Evolutionary conservation across 345 rosid species (phyloP), one percentile per base, ranked within the genome.

Genomic region (Corymbia maculata): DNA sequence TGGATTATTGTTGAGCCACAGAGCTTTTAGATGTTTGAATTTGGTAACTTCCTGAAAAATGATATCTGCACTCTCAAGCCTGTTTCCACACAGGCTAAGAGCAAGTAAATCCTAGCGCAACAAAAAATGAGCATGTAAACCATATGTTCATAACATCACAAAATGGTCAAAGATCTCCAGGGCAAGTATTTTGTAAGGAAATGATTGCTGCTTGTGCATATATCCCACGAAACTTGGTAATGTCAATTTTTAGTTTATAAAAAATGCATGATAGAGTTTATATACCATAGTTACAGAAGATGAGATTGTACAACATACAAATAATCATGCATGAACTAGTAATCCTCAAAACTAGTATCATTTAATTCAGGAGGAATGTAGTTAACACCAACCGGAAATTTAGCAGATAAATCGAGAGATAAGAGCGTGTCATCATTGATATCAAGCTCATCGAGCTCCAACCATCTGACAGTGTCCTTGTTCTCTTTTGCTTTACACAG

Each of bases 1-100:
- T 61, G 98, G 97, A 90, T 97, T 96, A 87, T 95, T 92, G 92
- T 96, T 97, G 85, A 97, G 91, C 99, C 99, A 97, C 86, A 96
- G 91, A 45, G 95, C 99, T 92, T 90, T 95, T 85, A 96, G 93
- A 86, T 93, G 94, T 91, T 94, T 94, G 80, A 96, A 93, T 88
- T 95, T 94, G 49, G 86, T 88, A 90, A 95, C 94, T 94, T 97
- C 98, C 88, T 89, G 93, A 87, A 94, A 87, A 51, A 95, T 88
- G 84, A 90, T 86, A 86, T 95, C 96, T 26, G 49, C 92, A 51
- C 88, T 94, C 92, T 93, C 91, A 3, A 97, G 93, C 91, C 94
- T 94, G 95, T 97, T 97, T 85, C 94, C 97, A 24, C 92, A 91
- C 87, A 97, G 95, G 88, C 98, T 96, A 86, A 97, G 98, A 8